Evolutionary conservation across 2,329 filamentous ascomycete genomes (phyloP).

Genomic region (Beauveria sp.): DNA sequence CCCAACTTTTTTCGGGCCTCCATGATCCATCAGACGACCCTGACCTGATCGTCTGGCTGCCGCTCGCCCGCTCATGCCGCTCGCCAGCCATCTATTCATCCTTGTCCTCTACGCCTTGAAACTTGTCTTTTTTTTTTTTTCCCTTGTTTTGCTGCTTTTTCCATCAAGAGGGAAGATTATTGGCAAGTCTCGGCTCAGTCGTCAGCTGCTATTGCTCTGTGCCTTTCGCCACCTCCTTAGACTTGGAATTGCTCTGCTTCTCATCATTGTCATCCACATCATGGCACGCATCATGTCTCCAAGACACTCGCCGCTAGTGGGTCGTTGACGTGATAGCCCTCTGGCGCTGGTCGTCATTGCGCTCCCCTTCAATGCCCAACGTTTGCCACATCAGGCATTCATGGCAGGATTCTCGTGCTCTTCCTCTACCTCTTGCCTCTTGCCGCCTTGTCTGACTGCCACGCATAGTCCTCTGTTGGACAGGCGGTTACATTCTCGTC

Average conservation of each 20-base stretch:
- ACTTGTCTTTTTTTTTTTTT: neutral
- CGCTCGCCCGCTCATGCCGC: neutral
- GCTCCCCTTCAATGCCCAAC: conserved; percentile 5
- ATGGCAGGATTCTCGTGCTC: neutral
- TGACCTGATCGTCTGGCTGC: neutral
- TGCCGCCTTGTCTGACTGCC: neutral
- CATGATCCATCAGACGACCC: neutral
- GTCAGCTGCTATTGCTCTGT: neutral
- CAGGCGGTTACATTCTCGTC: neutral
- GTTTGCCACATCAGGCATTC: neutral
- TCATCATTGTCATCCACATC: neutral
- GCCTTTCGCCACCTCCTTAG: neutral
- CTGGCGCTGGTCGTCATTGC: neutral
- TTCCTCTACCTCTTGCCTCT: neutral
- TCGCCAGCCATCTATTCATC: neutral
- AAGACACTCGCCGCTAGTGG: conserved; percentile 3
- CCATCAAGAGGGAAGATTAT: neutral
- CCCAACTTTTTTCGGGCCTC: neutral
- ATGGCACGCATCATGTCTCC: neutral
- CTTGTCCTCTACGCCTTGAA: neutral
- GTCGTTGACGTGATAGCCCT: conserved; percentile 6
- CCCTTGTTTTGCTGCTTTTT: neutral
- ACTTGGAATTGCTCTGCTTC: too few relatives aligned
- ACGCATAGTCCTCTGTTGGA: neutral
- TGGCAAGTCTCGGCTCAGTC: neutral